Base-by-base conservation (phyloP, 2,329 filamentous ascomycete genomes). In the Cladophialophora carrionii region DNA sequence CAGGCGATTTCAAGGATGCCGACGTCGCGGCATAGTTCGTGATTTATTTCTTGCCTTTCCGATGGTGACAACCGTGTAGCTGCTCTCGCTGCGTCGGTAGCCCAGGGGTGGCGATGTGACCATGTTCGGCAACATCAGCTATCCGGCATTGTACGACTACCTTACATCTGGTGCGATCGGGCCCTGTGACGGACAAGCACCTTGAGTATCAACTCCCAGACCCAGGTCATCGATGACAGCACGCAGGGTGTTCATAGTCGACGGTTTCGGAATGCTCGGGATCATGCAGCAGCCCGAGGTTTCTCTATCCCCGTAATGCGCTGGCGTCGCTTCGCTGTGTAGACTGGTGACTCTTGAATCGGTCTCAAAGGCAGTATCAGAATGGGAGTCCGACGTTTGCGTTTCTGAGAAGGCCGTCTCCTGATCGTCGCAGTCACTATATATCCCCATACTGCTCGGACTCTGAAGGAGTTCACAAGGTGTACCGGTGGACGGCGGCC, bases 281-380 rank as follows among this genome's bases (percentile, higher is more conserved):
- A 64, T 52, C 22, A 43, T 4, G 26, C n/a, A 31, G 17, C 14
- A 32, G 14, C 22, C 9, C 29, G 48, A 32, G 9, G 12, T 12
- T 3, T n/a, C 20, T 5, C 41, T 34, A 5, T n/a, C 51, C 8
- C 20, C 31, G 20, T 26, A 10, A n/a, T 49, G 10, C 6, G 26
- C 14, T 12, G 24, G 20, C 48, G 8, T 12, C 10, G 9, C 48
- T 26, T 26, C 48, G 10, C 22, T 41, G 4, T 64, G 8, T 4
- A 34, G 26, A n/a, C 20, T 43, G 26, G 46, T 60, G 12, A 34
- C 20, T 24, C 34, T 10, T 12, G 65, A 57, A 26, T 48, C 54
- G 32, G 49, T 37, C n/a, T 65, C 65, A 46, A 59, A 65, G 20
- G 26, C 37, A 9, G 62, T 56, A 17, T 63, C 57, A 22, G 61